A percentile compares a stretch with the other conserved stretches of the same genome.
Conservation (phyloP, 1,284 basidiomycete species). For the Neolentinus lepideus region DNA sequence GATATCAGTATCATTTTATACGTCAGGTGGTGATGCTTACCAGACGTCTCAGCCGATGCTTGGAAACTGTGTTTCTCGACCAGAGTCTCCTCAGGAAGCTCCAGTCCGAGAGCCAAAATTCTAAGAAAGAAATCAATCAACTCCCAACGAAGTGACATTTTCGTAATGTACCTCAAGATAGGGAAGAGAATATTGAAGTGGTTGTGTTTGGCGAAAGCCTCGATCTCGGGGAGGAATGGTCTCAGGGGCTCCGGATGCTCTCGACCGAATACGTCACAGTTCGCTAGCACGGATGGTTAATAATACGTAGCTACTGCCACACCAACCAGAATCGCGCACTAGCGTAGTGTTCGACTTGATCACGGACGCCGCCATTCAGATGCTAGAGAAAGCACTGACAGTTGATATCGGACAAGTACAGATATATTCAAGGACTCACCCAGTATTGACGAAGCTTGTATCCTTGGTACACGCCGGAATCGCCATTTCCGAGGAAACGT, state of each 20-base stretch:
- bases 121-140: constrained; percentile 18
- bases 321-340: constrained; percentile 4
- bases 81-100: constrained; percentile 28
- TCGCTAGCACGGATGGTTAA: constrained; percentile 24
- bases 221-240: constrained; percentile 53
- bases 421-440: constrained; percentile 24
- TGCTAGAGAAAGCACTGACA: constrained; percentile 28
- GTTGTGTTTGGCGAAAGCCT: constrained; percentile 41
- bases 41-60: constrained; percentile 21
- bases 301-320: neutral
- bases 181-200: constrained; percentile 43
- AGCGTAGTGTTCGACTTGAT: constrained; percentile 39
- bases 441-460: constrained; percentile 52
- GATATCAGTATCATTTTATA: neutral
- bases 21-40: constrained; percentile 10
- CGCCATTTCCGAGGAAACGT: constrained; percentile 40
- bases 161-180: constrained; percentile 34
- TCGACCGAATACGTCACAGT: constrained; percentile 35
- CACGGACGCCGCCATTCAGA: constrained; percentile 46
- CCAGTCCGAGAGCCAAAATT: constrained; percentile 32
- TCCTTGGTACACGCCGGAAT: constrained; percentile 47
- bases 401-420: neutral
- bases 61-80: constrained; percentile 23
- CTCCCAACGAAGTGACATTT: neutral
- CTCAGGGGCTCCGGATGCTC: constrained; percentile 41